Evolutionary conservation across 1,284 basidiomycete species (phyloP).

Genomic region (Moesziomyces aphidis): DNA sequence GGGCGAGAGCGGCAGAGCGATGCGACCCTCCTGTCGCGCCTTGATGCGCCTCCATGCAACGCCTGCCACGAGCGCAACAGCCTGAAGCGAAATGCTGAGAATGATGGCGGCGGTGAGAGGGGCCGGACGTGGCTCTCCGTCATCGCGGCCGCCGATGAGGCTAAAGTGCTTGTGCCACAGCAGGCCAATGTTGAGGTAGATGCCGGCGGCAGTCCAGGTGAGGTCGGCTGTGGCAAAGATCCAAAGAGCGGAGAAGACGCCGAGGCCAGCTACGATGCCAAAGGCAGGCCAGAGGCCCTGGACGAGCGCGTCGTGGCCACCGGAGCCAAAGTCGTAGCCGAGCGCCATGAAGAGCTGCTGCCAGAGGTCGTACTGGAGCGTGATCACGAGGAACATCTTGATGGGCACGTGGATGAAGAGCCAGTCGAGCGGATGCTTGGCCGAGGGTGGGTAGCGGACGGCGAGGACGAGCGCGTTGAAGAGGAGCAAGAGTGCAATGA

Average conservation of each 20-base stretch:
- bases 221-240: slow-evolving; percentile 60
- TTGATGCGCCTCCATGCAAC: slow-evolving; percentile 54
- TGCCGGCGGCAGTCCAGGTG: slow-evolving; percentile 53
- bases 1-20: slow-evolving; percentile 44
- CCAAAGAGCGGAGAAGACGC: slow-evolving; percentile 54
- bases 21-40: slow-evolving; percentile 48
- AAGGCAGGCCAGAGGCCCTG: slow-evolving; percentile 58
- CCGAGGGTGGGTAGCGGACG: slow-evolving; percentile 62
- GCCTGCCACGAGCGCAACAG: slow-evolving; percentile 46
- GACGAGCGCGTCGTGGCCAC: slow-evolving; percentile 31
- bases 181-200: slow-evolving; percentile 55
- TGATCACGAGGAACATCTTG: slow-evolving; percentile 70
- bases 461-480: slow-evolving; percentile 55
- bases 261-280: slow-evolving; percentile 47
- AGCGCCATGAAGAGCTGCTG: slow-evolving; percentile 71
- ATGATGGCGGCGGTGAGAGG: slow-evolving; percentile 55
- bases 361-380: slow-evolving; percentile 70
- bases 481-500: slow-evolving; percentile 53
- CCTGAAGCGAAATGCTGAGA: slow-evolving; percentile 48
- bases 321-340: slow-evolving; percentile 67
- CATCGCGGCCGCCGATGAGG: slow-evolving; percentile 33
- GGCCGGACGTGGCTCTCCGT: slow-evolving; percentile 46
- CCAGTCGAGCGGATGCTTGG: slow-evolving; percentile 70
- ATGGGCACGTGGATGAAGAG: slow-evolving; percentile 71
- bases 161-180: slow-evolving; percentile 54